Evolutionary conservation across 192 early-diverging fungal species (phyloP), one percentile per base, ranked within the genome.

Genomic region (Coemansia sp.): DNA sequence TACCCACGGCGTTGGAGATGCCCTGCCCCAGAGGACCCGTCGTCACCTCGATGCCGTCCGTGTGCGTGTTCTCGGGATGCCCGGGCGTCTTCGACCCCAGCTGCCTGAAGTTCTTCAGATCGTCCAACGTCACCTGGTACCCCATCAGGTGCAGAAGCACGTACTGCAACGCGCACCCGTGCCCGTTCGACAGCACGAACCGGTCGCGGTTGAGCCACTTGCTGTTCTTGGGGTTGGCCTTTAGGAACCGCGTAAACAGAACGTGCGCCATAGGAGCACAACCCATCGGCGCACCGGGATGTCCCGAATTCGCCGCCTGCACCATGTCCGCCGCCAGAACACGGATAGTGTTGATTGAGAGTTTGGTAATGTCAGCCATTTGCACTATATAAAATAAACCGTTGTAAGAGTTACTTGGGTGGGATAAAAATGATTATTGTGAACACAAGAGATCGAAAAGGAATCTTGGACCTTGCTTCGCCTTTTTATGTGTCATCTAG

Each of bases 231-330:
- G 97, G 96, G 86, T 94, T 93, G 64, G 82, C 87, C 59, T 84
- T 89, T 75, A 98, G 87, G 77, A 90, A 91, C 46, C 84, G 85
- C n/a, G 90, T 89, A 76, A 95, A 99, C 50, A 98, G 80, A 50
- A 92, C 84, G 64, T 96, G 92, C 13, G 92, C 93, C 88, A 99
- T 91, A 10, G 95, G 95, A 53, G 96, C 97, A 66, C 92, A 96
- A 16, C 97, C 97, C 92, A 99, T 96, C 10, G 97, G 97, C 36
- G 95, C 95, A 62, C 97, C 96, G 45, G 95, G 95, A 69, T 99
- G 97, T 14, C 97, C 97, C 57, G 93, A 94, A 78, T 94, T 94
- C 75, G 93, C 89, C 68, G 89, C 89, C 61, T 90, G 88, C 31
- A 94, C 93, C 64, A 90, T 89, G 84, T 98, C 96, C 31, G 93